A percentile compares a stretch with the other conserved stretches of the same genome.
Conservation (phyloP, 2,329 filamentous ascomycete genomes). For the Cordyceps militaris region DNA sequence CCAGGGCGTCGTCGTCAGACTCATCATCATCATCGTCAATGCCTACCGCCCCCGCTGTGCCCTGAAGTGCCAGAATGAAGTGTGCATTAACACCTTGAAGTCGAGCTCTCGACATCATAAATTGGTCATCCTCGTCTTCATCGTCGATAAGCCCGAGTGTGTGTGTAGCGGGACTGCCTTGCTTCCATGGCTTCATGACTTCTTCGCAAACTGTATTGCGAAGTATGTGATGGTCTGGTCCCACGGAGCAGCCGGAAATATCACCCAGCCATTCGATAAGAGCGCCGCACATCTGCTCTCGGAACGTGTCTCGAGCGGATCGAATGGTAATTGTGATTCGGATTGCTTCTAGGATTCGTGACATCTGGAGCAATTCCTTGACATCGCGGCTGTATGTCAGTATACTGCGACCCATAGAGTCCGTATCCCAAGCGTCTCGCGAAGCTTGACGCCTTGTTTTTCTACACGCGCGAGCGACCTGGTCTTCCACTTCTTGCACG, state of each 20-base stretch:
- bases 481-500: constrained; percentile 79
- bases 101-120: constrained; percentile 30
- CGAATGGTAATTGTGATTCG: constrained; percentile 93
- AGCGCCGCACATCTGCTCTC: constrained; percentile 97
- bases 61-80: constrained; percentile 32
- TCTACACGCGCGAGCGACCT: constrained; percentile 82
- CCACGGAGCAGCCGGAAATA: constrained; percentile 82
- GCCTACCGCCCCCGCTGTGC: constrained; percentile 26
- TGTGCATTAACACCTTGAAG: constrained; percentile 29
- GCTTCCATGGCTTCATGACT: constrained; percentile 77
- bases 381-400: constrained; percentile 71
- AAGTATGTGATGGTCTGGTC: constrained; percentile 70
- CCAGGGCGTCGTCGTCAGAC: constrained; percentile 27
- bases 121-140: constrained; percentile 42
- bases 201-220: constrained; percentile 84
- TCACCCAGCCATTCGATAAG: constrained; percentile 95
- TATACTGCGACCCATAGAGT: constrained; percentile 80
- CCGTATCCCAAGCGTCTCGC: constrained; percentile 76
- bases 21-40: constrained; percentile 24
- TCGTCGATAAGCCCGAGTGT: constrained; percentile 40
- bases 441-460: constrained; percentile 63
- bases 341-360: constrained; percentile 86
- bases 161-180: constrained; percentile 77
- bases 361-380: constrained; percentile 65
- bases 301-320: constrained; percentile 87